These are phyloP conservation scores for Phialemoniopsis sp. DNA, from an alignment of 2,329 filamentous ascomycete genomes.

Conservation along the genomic window DNA sequence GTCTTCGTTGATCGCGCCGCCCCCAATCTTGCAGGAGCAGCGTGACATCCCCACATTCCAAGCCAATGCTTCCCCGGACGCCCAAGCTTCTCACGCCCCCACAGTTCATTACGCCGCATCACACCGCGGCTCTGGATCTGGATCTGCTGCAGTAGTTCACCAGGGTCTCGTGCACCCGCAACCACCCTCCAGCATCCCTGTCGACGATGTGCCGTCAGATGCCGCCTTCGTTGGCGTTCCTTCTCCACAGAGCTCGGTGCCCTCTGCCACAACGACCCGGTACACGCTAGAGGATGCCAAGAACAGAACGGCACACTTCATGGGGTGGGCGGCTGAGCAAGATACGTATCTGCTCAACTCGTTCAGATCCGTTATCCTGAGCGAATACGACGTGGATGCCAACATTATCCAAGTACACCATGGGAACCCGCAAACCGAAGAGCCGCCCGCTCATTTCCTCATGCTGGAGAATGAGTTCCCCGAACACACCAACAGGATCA, in stretches of 20 bases:
- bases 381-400: conserved; percentile 34
- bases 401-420: conserved; percentile 36
- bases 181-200: too few relatives aligned
- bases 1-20: too few relatives aligned
- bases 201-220: neutral
- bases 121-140: too few relatives aligned
- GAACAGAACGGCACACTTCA: conserved; percentile 36
- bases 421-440: conserved; percentile 24
- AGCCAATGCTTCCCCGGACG: too few relatives aligned
- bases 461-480: conserved; percentile 37
- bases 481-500: conserved; percentile 30
- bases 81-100: too few relatives aligned
- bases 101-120: too few relatives aligned
- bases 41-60: too few relatives aligned
- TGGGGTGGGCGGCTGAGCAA: conserved; percentile 38
- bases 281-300: conserved; percentile 35
- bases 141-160: too few relatives aligned
- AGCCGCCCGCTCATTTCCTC: conserved; percentile 38
- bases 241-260: conserved; percentile 4
- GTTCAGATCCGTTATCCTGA: conserved; percentile 39
- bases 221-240: conserved; percentile 5
- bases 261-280: conserved; percentile 7
- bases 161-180: too few relatives aligned
- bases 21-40: too few relatives aligned
- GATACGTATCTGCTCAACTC: conserved; percentile 39